These are phyloP conservation scores for Huiozyma sinensis DNA, from an alignment of 805 yeast species.

Conservation along the genomic window DNA sequence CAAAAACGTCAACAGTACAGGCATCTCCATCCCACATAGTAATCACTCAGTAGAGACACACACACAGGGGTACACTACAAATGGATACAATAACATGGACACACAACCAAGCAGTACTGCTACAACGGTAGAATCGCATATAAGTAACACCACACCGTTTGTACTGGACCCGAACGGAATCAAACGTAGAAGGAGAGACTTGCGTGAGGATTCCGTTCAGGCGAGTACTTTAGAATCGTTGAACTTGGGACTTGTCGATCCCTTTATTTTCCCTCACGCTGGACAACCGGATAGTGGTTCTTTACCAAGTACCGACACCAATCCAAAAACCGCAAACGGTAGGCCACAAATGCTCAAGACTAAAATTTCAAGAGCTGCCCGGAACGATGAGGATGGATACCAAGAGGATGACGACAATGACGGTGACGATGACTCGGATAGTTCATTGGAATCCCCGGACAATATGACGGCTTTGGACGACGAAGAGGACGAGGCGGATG, in stretches of 20 bases:
- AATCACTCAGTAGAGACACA: not conserved
- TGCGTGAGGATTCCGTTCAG: no score
- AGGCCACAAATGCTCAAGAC: no score
- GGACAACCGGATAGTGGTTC: no score
- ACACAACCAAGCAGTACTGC: not conserved
- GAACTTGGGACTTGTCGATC: not conserved
- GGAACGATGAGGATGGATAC: constrained; percentile 11
- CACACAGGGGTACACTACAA: not conserved
- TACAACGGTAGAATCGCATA: not conserved
- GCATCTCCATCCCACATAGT: not conserved
- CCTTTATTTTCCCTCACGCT: not conserved
- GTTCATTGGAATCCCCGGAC: not conserved
- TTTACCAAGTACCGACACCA: no score
- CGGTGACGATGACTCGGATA: constrained; percentile 1
- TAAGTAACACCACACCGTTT: constrained; percentile 10
- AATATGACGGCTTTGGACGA: not conserved
- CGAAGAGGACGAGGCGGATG: constrained; percentile 8
- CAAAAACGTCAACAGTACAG: constrained; percentile 5
- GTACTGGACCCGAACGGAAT: constrained; percentile 26
- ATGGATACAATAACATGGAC: not conserved
- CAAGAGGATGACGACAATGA: constrained; percentile 12
- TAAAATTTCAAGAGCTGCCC: not conserved
- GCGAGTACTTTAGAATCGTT: not conserved
- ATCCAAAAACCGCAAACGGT: no score
- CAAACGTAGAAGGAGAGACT: constrained; percentile 12